Base-by-base conservation (phyloP, 176 grass and related monocot genomes). In the Oryza australiensis region DNA sequence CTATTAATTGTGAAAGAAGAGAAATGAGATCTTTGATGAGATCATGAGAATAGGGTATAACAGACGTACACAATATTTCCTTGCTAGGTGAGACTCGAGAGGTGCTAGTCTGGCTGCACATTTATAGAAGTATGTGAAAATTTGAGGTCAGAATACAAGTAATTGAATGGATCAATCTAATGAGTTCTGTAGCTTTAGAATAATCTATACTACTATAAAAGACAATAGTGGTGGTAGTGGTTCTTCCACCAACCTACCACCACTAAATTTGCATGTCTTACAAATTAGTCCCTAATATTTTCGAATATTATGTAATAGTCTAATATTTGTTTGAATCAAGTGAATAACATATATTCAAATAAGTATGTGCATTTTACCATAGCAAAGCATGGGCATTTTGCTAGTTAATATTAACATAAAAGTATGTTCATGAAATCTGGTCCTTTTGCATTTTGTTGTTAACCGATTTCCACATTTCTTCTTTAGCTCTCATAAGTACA, bases 401-500 rank as follows among this genome's bases (percentile, higher is more conserved):
- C n/a, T n/a, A n/a, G n/a, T 70, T 66, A 62, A 12, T 30, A 28
- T 41, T 38, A 27, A 82, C 43, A 79, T 72, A 42, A 30, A 46
- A 82, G n/a, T 68, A 88, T 23, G 10, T 73, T 22, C 13, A 68
- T 74, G 59, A 7, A 57, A 62, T 78, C 65, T 1, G 11, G 60
- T 48, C 68, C 18, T 64, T 24, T 30, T 68, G 53, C 67, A 46
- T 62, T 81, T 14, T 22, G 32, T 8, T 43, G n/a, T 34, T 34
- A 68, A 69, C 12, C 3, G 66, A 23, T 37, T 83, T 73, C 30
- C 63, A 22, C 16, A 27, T 40, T 11, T 20, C 55, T 67, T 5
- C 62, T 51, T 65, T 30, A 62, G 1, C 10, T 72, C 4, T 48
- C 57, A 48, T 20, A 26, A 18, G 38, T 18, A 26, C 32, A 48